Evolutionary conservation across 1,284 basidiomycete species (phyloP).

Genomic region (Moniliophthora roreri): DNA sequence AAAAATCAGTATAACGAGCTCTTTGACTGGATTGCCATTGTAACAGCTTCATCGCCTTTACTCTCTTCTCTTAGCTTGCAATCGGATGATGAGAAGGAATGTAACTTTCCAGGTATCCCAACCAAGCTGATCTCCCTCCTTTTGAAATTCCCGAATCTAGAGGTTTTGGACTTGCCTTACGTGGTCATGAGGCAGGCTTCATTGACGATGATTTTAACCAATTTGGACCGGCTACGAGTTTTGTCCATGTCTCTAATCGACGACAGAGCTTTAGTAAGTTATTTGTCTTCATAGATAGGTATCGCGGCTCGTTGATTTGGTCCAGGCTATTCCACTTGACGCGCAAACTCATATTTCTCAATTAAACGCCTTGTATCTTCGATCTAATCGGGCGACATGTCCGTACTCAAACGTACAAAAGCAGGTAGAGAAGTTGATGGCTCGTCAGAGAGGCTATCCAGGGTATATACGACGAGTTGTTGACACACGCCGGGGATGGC

Average conservation of each 20-base stretch:
- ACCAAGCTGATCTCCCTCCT: constrained; percentile 3
- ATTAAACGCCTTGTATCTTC: constrained; percentile 7
- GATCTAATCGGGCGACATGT: constrained; percentile 9
- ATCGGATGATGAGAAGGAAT: constrained; percentile 11
- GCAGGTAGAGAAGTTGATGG: constrained; percentile 2
- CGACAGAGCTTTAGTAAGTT: constrained; percentile 9
- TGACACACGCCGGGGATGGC: constrained; percentile 8
- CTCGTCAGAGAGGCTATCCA: background rate
- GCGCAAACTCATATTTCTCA: background rate
- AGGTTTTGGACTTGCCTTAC: constrained; percentile 11
- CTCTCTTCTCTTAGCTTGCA: constrained; percentile 5
- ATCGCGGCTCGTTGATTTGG: background rate
- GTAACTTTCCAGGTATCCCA: constrained; percentile 2
- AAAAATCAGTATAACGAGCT: constrained; percentile 9
- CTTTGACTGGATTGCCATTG: constrained; percentile 6
- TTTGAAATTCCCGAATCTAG: background rate
- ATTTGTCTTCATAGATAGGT: background rate
- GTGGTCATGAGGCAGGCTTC: constrained; percentile 6
- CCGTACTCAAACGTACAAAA: constrained; percentile 4
- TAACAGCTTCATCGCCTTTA: background rate
- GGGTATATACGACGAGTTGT: constrained; percentile 5
- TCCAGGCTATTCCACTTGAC: background rate
- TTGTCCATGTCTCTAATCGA: constrained; percentile 11
- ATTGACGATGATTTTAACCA: constrained; percentile 9
- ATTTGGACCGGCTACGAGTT: background rate